phyloP scores from a whole-genome alignment of 345 rosid species.

The Rhodamnia argentea region DNA sequence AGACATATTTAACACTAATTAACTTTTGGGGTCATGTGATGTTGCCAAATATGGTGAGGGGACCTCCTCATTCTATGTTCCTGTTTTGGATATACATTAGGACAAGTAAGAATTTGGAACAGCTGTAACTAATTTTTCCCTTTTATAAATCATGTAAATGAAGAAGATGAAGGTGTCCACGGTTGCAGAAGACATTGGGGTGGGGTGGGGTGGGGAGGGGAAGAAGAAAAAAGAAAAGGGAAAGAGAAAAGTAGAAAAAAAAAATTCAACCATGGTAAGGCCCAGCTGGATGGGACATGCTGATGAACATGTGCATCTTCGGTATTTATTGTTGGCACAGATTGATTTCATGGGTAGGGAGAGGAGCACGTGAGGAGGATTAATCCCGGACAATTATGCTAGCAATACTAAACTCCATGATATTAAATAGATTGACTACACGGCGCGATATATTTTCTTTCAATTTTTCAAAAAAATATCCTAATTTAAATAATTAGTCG shows the following conservation, averaged over 20 bases:
- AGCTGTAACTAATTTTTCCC: not conserved
- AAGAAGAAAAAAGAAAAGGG: no score
- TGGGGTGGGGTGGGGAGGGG: no score
- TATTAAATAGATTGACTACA: not conserved
- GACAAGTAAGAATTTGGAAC: not conserved
- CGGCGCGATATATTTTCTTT: not conserved
- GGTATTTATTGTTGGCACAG: fast-evolving
- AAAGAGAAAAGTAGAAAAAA: no score
- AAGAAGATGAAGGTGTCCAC: no score
- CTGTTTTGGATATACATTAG: not conserved
- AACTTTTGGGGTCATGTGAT: not conserved
- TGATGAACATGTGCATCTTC: not conserved
- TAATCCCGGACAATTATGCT: not conserved
- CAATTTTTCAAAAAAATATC: fast-evolving
- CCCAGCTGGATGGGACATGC: not conserved
- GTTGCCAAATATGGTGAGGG: not conserved
- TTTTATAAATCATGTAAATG: no score
- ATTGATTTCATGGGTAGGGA: not conserved
- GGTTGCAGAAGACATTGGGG: no score
- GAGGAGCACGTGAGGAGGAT: conserved; percentile 6
- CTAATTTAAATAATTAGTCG: not conserved
- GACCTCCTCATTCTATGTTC: not conserved
- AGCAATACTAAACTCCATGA: not conserved
- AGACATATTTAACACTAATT: no score
- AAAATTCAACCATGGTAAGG: not conserved